phyloP scores from a whole-genome alignment of 1,139 yeast species.

The Kodamaea suecica region DNA sequence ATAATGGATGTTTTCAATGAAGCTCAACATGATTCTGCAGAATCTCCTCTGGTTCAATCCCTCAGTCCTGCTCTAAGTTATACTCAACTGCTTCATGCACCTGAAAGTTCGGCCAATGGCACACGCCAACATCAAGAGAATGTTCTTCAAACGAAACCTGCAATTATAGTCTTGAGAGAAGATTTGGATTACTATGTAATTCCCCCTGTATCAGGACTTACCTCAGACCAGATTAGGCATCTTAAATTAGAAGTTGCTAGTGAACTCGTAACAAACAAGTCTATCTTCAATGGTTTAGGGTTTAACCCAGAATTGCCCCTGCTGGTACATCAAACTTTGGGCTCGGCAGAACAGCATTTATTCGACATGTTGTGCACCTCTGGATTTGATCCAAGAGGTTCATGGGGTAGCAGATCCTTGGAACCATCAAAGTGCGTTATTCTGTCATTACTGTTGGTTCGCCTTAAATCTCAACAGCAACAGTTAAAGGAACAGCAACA shows the following conservation, averaged over 20 bases:
- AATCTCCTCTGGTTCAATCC: conserved; percentile 24
- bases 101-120: conserved; percentile 8
- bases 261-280: conserved; percentile 48
- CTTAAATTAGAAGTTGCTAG: conserved; percentile 66
- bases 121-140: conserved; percentile 30
- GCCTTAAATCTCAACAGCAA: conserved; percentile 42
- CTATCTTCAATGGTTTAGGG: conserved; percentile 74
- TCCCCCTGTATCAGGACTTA: conserved; percentile 60
- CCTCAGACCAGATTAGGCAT: conserved; percentile 52
- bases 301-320: conserved; percentile 30
- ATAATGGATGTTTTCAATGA: conserved; percentile 63
- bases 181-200: conserved; percentile 92
- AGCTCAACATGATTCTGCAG: conserved; percentile 39
- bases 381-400: conserved; percentile 67
- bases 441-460: conserved; percentile 78
- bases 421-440: conserved; percentile 88
- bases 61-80: conserved; percentile 24
- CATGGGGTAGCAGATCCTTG: conserved; percentile 84
- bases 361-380: conserved; percentile 93
- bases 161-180: conserved; percentile 88
- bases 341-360: conserved; percentile 92
- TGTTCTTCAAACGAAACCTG: conserved; percentile 76
- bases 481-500: conserved; percentile 7
- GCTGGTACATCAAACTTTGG: conserved; percentile 48
- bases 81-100: conserved; percentile 3